A percentile compares a stretch with the other conserved stretches of the same genome.
phyloP scores from a whole-genome alignment of 768 basidiomycete species.

The Leccinum olivaceopallidum region DNA sequence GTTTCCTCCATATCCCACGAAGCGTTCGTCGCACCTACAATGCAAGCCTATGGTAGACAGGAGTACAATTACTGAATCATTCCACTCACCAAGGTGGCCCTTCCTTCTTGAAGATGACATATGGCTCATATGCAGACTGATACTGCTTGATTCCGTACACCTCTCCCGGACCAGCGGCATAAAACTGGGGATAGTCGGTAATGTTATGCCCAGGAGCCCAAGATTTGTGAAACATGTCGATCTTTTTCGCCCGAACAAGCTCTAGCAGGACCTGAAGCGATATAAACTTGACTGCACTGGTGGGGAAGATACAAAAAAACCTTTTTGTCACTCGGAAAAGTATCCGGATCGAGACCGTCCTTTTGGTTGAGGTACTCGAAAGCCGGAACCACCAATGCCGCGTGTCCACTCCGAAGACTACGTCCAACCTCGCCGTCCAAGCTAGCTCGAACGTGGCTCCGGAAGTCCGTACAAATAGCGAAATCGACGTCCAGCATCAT shows the following conservation, averaged over 20 bases:
- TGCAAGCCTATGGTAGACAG: background rate
- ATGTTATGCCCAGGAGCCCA: slow-evolving; percentile 83
- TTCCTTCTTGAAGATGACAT: slow-evolving; percentile 78
- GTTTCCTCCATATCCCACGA: slow-evolving; percentile 89
- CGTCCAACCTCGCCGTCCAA: slow-evolving; percentile 31
- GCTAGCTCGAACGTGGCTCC: slow-evolving; percentile 51
- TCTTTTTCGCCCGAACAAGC: slow-evolving; percentile 53
- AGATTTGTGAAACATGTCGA: slow-evolving; percentile 75
- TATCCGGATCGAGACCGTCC: slow-evolving; percentile 57
- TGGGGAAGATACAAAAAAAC: slow-evolving; percentile 33
- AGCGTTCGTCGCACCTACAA: slow-evolving; percentile 87
- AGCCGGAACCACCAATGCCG: slow-evolving; percentile 81
- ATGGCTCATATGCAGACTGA: slow-evolving; percentile 87
- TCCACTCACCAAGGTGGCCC: slow-evolving; percentile 66
- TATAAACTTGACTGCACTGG: slow-evolving; percentile 1
- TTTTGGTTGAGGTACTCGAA: slow-evolving; percentile 74
- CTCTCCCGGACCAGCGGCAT: slow-evolving; percentile 57
- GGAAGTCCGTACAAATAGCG: slow-evolving; percentile 79
- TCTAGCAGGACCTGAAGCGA: slow-evolving; percentile 50
- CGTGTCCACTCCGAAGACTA: slow-evolving; percentile 55
- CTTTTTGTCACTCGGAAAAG: slow-evolving; percentile 70
- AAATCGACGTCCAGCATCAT: slow-evolving; percentile 95
- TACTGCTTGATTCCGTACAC: slow-evolving; percentile 78
- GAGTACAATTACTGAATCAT: background rate
- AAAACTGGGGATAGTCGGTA: slow-evolving; percentile 74